Evolutionary conservation across 106 monocot species (phyloP).

Genomic region (Phalaenopsis aphrodite): DNA sequence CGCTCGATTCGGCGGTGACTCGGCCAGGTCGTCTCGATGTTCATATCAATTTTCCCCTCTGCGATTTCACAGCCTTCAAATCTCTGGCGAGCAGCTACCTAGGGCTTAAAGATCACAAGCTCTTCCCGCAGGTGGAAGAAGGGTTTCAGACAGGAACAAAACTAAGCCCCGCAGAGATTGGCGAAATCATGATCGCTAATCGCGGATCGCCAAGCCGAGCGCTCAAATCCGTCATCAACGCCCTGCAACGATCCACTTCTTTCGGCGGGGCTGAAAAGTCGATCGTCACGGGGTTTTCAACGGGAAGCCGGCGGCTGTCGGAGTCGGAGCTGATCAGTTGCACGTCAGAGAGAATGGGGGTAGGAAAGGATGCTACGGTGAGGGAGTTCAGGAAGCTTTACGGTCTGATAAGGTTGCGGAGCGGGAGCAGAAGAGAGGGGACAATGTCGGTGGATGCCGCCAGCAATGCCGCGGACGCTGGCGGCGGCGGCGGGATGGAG

Average conservation of each 20-base stretch:
- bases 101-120: slow-evolving; percentile 20
- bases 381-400: slow-evolving; percentile 64
- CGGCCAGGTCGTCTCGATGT: slow-evolving; percentile 51
- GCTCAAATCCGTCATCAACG: slow-evolving; percentile 44
- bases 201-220: slow-evolving; percentile 55
- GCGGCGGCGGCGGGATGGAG: neutral
- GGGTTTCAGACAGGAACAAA: slow-evolving; percentile 30
- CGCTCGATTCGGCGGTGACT: slow-evolving; percentile 39
- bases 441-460: slow-evolving; percentile 7
- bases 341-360: neutral
- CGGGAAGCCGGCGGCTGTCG: slow-evolving; percentile 2
- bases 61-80: slow-evolving; percentile 34
- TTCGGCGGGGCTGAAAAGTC: neutral
- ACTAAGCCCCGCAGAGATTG: slow-evolving; percentile 67
- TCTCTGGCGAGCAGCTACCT: slow-evolving; percentile 56
- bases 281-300: neutral
- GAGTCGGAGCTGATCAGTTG: neutral
- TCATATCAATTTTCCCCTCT: slow-evolving; percentile 58
- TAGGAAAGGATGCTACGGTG: slow-evolving; percentile 20
- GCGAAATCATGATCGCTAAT: slow-evolving; percentile 71
- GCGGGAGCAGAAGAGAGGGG: slow-evolving; percentile 28
- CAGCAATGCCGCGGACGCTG: slow-evolving; percentile 3
- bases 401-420: slow-evolving; percentile 38
- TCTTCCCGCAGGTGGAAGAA: slow-evolving; percentile 27
- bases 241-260: slow-evolving; percentile 12